phyloP scores from a whole-genome alignment of 352 stramenopile genomes.

The Sclerospora graminicola region DNA sequence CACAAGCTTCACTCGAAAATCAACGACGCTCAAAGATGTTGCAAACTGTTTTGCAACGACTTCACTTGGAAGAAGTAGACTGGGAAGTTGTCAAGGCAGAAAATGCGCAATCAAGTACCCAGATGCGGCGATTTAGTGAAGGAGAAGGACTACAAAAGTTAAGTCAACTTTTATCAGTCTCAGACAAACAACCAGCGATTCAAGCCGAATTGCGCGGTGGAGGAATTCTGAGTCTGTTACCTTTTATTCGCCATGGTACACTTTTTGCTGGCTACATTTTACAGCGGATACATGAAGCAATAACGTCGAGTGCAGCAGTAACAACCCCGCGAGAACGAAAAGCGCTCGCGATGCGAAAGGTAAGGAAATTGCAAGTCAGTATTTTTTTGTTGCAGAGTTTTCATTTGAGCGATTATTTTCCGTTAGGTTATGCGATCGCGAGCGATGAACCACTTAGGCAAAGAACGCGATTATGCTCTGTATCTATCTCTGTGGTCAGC shows the following conservation, averaged over 20 bases:
- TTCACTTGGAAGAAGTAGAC: conserved; percentile 39
- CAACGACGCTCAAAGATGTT: conserved; percentile 7
- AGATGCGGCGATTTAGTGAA: conserved; percentile 38
- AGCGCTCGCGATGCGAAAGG: conserved; percentile 50
- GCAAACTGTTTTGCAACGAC: conserved; percentile 13
- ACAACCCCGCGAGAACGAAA: conserved; percentile 38
- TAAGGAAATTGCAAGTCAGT: conserved; percentile 4
- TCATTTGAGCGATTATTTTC: not conserved
- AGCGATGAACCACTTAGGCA: conserved; percentile 40
- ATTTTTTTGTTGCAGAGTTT: not conserved
- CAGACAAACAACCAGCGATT: conserved; percentile 39
- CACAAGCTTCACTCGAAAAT: conserved; percentile 6
- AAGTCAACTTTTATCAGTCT: conserved; percentile 31
- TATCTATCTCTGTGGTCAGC: conserved; percentile 42
- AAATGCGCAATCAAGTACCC: conserved; percentile 25
- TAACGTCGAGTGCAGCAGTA: conserved; percentile 25
- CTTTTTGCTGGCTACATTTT: conserved; percentile 50
- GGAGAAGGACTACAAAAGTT: conserved; percentile 36
- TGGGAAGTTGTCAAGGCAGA: conserved; percentile 35
- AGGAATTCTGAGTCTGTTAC: conserved; percentile 60
- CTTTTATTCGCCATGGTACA: conserved; percentile 59
- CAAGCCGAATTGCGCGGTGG: conserved; percentile 55
- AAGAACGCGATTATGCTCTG: conserved; percentile 56
- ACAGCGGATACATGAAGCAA: conserved; percentile 27
- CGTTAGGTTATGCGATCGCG: conserved; percentile 56